Evolutionary conservation across 495 filamentous ascomycete species (phyloP), one percentile per base, ranked within the genome.

Genomic region (Xylaria scruposa): DNA sequence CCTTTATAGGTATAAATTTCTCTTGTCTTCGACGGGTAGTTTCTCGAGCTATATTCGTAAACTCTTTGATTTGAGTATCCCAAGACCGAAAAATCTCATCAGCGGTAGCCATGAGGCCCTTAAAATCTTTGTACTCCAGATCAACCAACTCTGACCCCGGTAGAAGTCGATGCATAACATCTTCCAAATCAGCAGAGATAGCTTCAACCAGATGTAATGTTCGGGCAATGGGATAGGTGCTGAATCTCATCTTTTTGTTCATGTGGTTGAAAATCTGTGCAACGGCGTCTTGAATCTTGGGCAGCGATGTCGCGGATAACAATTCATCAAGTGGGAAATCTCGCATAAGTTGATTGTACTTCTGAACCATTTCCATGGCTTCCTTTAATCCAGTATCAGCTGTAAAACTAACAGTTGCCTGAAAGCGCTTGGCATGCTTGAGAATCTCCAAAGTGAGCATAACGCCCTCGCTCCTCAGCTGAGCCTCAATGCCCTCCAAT

Each of bases 1-100:
- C 94, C 81, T 98, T 98, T 83, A 99, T 97, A 8, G 95, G 95
- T 72, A 99, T 98, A 81, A 98, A 98, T 75, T 94, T 96, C 81
- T 98, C 96, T 73, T 95, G 94, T 68, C 95, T 89, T 70, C 94
- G 92, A 69, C 94, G 88, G 17, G 93, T 97, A 9, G 95, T 93
- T 71, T 98, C 97, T 76, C 96, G 91, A 19, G 96, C 96, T 74
- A 98, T 92, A 76, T 97, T 97, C 19, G 95, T 98, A 78, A 99
- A 98, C 75, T 98, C 97, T 81, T 97, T 98, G 75, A 97, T 86
- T 78, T 94, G 93, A 70, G 97, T 94, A 70, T 98, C 96, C 96
- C 96, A 99, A 26, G 90, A 90, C 53, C 87, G 87, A 88, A 95
- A 99, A 70, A 99, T 94, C 17, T 87, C 87, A 38, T 95, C 92